Base-by-base conservation (phyloP, 768 basidiomycete genomes). In the Sutorius australiensis region DNA sequence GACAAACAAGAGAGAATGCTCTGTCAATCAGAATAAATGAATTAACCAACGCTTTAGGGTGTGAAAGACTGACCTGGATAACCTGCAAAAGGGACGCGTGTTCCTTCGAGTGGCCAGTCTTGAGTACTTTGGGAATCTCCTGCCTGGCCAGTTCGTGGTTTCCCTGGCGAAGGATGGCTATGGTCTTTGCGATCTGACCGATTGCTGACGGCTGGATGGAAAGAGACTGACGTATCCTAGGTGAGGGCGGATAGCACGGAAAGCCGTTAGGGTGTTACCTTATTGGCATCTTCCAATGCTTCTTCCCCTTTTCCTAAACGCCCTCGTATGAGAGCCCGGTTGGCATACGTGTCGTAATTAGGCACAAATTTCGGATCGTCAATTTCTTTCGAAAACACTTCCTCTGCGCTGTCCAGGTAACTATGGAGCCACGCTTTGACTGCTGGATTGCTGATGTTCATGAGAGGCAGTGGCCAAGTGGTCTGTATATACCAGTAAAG, bases 341-440 rank as follows among this genome's bases (percentile, higher is more conserved):
- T 61, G 6, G 60, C 60, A 34, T 48, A 52, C n/a, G 13, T 36
- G 17, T 61, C 19, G 21, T 57, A 32, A 33, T 52, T 36, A 16
- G 31, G 41, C 13, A 12, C 3, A 5, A 13, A 39, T 9, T 24
- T 17, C 28, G 56, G 3, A 9, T 36, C 3, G 1, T 36, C 54
- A 7, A 61, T 61, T 37, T 61, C 55, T 9, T 19, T 42, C 2
- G 59, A 48, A 19, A 61, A 24, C 1, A 51, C 55, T n/a, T 52
- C 24, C 21, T 61, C 59, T 1, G 38, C 59, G 3, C 12, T 6
- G 6, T 51, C 49, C 17, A 61, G 28, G 40, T 48, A 56, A 21
- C 51, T 28, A 30, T 61, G 55, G n/a, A 61, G 59, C 60, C 60
- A 61, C 6, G 51, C 40, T 37, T 61, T 61, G 39, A 61, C 55